Evolutionary conservation across 805 yeast species (phyloP), one percentile per base, ranked within the genome.

Genomic region (Metschnikowia koreensis): DNA sequence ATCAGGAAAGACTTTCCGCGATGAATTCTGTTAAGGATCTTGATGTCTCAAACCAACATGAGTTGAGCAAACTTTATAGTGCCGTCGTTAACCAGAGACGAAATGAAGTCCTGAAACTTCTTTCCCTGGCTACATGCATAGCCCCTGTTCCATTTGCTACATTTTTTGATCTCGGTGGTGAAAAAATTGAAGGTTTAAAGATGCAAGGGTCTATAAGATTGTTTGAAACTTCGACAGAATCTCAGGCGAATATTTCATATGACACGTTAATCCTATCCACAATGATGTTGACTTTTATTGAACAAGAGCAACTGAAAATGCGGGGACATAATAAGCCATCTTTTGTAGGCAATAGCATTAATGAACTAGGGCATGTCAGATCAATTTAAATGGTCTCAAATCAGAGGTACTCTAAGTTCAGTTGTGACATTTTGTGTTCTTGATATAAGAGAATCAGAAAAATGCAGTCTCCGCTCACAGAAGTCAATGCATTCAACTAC

Each of bases 271-370:
- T 65, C 17, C 43, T 68, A 33, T 53, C 60, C 7, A 60, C 65
- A 16, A 55, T 69, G 2, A 45, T 69, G 51, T 54, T 68, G 45
- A 64, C 66, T 8, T 60, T 70, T 51, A 52, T 70, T 34, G 74
- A 68, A 44, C 73, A 66, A 55, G 74, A 70, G 51, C 55, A 57
- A 15, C 59, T 70, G 47, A 70, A 70, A 56, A 66, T 66, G 59
- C 58, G 65, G 51, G 74, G 74, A 1, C 64, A 61, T 28, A 66
- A 64, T 50, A 62, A 64, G 52, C 68, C 68, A 9, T 55, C 60
- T 33, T 40, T 47, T 15, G 52, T 57, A 2, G 38, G 17, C 36
- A 29, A 6, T n/a, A 48, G 22, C 17, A 38, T 27, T 29, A 46
- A 37, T 43, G 46, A 44, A 6, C 13, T 31, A 31, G 34, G 34